A percentile compares a stretch with the other conserved stretches of the same genome.
phyloP scores from a whole-genome alignment of 441 rosid species.

The Croton setiger region DNA sequence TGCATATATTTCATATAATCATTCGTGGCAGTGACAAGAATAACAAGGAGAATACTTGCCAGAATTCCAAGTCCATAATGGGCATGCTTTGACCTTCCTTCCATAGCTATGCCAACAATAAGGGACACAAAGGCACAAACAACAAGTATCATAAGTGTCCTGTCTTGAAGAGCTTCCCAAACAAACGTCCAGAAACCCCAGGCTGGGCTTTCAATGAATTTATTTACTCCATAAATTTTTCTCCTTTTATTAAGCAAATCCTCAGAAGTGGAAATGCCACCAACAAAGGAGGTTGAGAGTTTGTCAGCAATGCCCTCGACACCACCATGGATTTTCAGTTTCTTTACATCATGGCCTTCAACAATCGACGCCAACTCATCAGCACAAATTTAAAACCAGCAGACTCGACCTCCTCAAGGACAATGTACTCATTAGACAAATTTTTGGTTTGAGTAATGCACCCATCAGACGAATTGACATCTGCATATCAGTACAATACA shows the following conservation, averaged over 20 bases:
- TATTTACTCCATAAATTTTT: constrained; percentile 69
- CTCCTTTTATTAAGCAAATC: constrained; percentile 42
- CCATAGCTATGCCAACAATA: constrained; percentile 38
- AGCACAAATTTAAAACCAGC: constrained; percentile 88
- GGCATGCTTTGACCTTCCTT: constrained; percentile 47
- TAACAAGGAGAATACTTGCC: constrained; percentile 43
- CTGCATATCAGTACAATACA: no score
- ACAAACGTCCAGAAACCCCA: constrained; percentile 75
- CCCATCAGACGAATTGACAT: no score
- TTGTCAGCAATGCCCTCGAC: constrained; percentile 57
- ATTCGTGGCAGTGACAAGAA: constrained; percentile 40
- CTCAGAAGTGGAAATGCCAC: constrained; percentile 57
- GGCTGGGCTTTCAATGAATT: constrained; percentile 64
- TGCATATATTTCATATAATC: constrained; percentile 43
- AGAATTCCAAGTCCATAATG: constrained; percentile 58
- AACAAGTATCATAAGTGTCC: constrained; percentile 41
- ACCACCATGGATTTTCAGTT: constrained; percentile 70
- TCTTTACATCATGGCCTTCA: constrained; percentile 82
- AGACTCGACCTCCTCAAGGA: constrained; percentile 63
- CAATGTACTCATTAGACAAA: constrained; percentile 73
- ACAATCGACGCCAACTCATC: constrained; percentile 84
- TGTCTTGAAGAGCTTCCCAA: constrained; percentile 48
- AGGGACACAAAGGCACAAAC: constrained; percentile 47
- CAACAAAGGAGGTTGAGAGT: constrained; percentile 52
- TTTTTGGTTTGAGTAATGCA: no score